A percentile compares a stretch with the other conserved stretches of the same genome.
These are phyloP conservation scores for Pestalotiopsis sp. DNA, from an alignment of 2,329 filamentous ascomycete genomes.

Conservation along the genomic window DNA sequence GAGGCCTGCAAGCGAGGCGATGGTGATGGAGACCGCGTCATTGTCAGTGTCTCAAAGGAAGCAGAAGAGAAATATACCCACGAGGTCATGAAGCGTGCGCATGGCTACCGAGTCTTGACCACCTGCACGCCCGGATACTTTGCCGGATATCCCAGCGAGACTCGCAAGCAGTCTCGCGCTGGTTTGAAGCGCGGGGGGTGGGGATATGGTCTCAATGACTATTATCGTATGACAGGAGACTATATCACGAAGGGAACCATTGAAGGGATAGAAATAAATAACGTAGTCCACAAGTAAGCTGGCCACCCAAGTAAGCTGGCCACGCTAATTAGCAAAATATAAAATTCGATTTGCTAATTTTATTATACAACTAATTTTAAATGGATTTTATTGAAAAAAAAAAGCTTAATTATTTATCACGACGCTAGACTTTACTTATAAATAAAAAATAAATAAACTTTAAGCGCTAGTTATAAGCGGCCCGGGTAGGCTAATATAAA, in stretches of 20 bases:
- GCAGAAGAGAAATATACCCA: not conserved
- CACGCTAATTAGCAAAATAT: no score
- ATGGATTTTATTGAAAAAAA: no score
- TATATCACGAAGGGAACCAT: not conserved
- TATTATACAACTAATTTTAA: no score
- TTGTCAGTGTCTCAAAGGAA: slow-evolving; percentile 1
- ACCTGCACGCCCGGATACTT: not conserved
- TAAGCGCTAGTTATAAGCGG: no score
- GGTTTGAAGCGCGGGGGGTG: not conserved
- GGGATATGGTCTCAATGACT: not conserved
- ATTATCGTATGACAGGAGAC: not conserved
- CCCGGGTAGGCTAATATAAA: no score
- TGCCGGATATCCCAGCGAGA: not conserved
- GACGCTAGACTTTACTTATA: no score
- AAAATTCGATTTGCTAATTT: no score
- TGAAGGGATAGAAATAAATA: not conserved
- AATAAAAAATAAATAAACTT: no score
- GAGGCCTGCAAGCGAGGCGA: no score
- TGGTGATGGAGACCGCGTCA: not conserved
- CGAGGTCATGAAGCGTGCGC: not conserved
- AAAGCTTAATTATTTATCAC: no score
- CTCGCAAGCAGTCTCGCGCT: not conserved
- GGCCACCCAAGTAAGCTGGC: no score
- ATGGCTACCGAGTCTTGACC: not conserved
- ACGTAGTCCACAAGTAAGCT: no score